A percentile compares a stretch with the other conserved stretches of the same genome.
phyloP scores from a whole-genome alignment of 2,329 filamentous ascomycete species.

The Ceratocystis ficicola region DNA sequence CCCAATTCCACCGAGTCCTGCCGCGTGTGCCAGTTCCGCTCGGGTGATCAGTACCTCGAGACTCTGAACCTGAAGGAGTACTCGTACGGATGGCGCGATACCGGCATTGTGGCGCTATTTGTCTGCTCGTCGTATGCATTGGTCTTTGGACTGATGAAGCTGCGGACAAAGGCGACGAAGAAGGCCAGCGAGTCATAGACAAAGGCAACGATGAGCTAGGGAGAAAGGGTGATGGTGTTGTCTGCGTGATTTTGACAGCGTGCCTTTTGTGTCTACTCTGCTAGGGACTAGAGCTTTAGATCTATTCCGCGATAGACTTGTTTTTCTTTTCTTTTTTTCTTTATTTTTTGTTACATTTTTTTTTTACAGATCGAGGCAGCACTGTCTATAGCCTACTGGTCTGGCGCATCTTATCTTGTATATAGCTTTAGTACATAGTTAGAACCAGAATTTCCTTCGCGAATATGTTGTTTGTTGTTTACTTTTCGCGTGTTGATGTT shows the following conservation, averaged over 20 bases:
- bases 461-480: slow-evolving; percentile 3
- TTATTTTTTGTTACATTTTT: not conserved
- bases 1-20: slow-evolving; percentile 45
- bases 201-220: too few species aligned
- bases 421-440: slow-evolving; percentile 7
- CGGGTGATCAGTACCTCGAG: slow-evolving; percentile 47
- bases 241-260: not conserved
- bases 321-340: not conserved
- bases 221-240: not conserved
- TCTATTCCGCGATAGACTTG: not conserved
- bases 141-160: slow-evolving; percentile 38
- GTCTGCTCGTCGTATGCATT: slow-evolving; percentile 41
- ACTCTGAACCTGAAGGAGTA: slow-evolving; percentile 49
- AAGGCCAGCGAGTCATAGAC: slow-evolving; percentile 28
- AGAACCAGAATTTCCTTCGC: not conserved
- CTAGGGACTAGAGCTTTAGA: not conserved
- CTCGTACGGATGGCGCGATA: slow-evolving; percentile 55
- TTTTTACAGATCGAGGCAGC: not conserved
- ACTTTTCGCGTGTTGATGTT: not conserved
- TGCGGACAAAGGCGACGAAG: slow-evolving; percentile 38
- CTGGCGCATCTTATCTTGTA: not conserved
- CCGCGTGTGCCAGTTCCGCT: slow-evolving; percentile 47
- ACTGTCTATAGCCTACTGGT: slow-evolving; percentile 24
- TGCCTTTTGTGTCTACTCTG: too few species aligned
- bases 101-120: slow-evolving; percentile 47